Percentiles rank a stretch among this genome's conserved stretches.
Conservation (phyloP, 208 protist species). For the Trypanosoma platydactyli region DNA sequence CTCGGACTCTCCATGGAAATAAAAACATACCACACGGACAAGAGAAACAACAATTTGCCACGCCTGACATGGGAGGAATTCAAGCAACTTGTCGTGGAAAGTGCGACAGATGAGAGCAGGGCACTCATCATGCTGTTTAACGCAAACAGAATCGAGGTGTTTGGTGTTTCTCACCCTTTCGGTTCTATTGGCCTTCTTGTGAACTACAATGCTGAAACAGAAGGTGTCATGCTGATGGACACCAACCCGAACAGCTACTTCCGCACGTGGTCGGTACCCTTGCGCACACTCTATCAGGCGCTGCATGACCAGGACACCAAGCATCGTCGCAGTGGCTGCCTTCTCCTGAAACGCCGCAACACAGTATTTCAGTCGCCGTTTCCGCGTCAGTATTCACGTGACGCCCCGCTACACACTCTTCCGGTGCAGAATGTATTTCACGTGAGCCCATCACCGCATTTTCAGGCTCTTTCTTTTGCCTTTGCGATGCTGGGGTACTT, state of each 20-base stretch:
- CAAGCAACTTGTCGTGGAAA: slow-evolving; percentile 44
- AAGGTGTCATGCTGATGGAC: slow-evolving; percentile 65
- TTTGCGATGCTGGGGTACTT: slow-evolving; percentile 83
- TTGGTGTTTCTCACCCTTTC: slow-evolving; percentile 71
- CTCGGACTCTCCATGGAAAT: slow-evolving; percentile 38
- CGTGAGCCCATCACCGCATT: slow-evolving; percentile 82
- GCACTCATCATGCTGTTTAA: slow-evolving; percentile 71
- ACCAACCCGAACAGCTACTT: slow-evolving; percentile 78
- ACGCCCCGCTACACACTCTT: slow-evolving; percentile 60
- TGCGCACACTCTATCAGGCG: slow-evolving; percentile 58
- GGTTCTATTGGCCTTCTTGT: slow-evolving; percentile 72
- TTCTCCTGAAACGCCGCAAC: slow-evolving; percentile 38
- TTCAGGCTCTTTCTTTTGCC: slow-evolving; percentile 83
- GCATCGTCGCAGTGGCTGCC: slow-evolving; percentile 64
- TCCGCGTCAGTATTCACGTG: slow-evolving; percentile 39
- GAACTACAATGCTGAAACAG: slow-evolving; percentile 46
- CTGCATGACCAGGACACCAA: slow-evolving; percentile 51
- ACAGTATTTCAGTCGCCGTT: slow-evolving; percentile 29
- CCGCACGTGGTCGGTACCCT: slow-evolving; percentile 67
- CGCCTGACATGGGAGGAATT: slow-evolving; percentile 47
- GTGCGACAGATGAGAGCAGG: slow-evolving; percentile 24
- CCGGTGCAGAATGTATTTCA: slow-evolving; percentile 86
- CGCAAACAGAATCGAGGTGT: slow-evolving; percentile 47
- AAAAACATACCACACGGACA: slow-evolving; percentile 60
- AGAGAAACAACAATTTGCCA: slow-evolving; percentile 29